Base-by-base conservation (phyloP, 129 eudicot genomes). In the Flaveria brownii region DNA sequence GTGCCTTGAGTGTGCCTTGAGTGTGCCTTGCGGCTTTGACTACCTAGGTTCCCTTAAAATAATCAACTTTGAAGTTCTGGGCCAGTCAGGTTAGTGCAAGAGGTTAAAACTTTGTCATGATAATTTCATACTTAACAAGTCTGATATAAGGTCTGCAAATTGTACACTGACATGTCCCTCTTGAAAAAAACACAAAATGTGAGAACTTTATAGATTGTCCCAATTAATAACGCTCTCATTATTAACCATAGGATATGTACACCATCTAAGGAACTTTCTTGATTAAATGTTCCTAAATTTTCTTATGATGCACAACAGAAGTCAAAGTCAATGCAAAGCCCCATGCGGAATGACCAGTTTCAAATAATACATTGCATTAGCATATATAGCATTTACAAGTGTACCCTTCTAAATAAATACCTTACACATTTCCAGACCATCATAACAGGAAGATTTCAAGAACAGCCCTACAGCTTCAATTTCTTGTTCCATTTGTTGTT, bases 251-350 rank as follows among this genome's bases (percentile, higher is more conserved):
- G 14, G 14, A 45, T 25, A 12, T 61, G 28, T 11, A 61, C 67
- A 61, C 64, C 69, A 74, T 30, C 70, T 78, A 78, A 18, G 71
- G 41, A 15, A 78, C 51, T 78, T 59, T 60, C 63, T 28, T 59
- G 54, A 70, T 47, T 78, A 62, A 11, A 2, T 50, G 56, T 71
- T 59, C 39, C 55, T 46, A 71, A 60, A 55, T 33, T 20, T 47
- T 71, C 72, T 49, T 22, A 47, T 15, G 63, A 63, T 20, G 49
- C 15, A 39, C 66, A 71, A 33, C 28, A 71, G 13, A 49, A 15
- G 56, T 77, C 52, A 76, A 54, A 50, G 63, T 62, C 54, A 23
- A 76, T 41, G 43, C 9, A 76, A 76, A 76, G 45, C 80, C 57
- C 47, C 36, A 51, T 36, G 68, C 67, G 64, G 65, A 75, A 42